Evolutionary conservation across 495 filamentous ascomycete genomes (phyloP).

Genomic region (Tuber indicum): DNA sequence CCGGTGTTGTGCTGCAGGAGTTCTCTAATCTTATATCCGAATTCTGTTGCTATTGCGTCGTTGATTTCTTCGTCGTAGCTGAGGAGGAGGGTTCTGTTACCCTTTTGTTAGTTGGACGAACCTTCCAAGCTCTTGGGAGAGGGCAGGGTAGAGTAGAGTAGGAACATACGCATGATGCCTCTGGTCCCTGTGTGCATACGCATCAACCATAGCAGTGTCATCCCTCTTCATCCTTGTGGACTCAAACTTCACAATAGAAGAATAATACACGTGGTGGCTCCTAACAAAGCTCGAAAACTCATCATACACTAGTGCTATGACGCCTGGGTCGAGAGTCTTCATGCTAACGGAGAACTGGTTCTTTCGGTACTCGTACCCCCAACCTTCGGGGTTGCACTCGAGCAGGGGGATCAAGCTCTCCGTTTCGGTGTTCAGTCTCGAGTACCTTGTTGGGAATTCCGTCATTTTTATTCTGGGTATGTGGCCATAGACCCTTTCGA

Average conservation of each 20-base stretch:
- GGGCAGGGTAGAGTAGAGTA: not conserved
- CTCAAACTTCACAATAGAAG: constrained; percentile 3
- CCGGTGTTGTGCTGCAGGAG: constrained; percentile 9
- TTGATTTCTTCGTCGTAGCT: constrained; percentile 6
- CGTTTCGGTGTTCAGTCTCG: not conserved
- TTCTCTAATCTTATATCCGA: not conserved
- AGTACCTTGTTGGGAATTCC: not conserved
- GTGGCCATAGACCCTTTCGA: constrained; percentile 13
- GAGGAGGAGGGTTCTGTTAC: constrained; percentile 7
- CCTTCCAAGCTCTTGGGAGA: not conserved
- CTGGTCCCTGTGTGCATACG: constrained; percentile 13
- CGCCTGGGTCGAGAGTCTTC: not conserved
- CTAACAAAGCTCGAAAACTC: not conserved
- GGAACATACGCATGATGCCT: constrained; percentile 3
- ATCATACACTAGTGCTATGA: not conserved
- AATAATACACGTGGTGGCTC: not conserved
- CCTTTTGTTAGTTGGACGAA: not conserved
- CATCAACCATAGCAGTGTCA: not conserved
- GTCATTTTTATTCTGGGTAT: constrained; percentile 2
- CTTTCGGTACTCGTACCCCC: not conserved
- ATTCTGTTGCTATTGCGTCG: constrained; percentile 11
- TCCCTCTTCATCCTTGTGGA: constrained; percentile 3
- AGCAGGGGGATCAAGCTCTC: not conserved
- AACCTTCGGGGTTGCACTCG: not conserved
- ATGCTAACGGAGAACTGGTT: constrained; percentile 8